Base-by-base conservation (phyloP, 306 rosid genomes). In the Hippophae tibetana region DNA sequence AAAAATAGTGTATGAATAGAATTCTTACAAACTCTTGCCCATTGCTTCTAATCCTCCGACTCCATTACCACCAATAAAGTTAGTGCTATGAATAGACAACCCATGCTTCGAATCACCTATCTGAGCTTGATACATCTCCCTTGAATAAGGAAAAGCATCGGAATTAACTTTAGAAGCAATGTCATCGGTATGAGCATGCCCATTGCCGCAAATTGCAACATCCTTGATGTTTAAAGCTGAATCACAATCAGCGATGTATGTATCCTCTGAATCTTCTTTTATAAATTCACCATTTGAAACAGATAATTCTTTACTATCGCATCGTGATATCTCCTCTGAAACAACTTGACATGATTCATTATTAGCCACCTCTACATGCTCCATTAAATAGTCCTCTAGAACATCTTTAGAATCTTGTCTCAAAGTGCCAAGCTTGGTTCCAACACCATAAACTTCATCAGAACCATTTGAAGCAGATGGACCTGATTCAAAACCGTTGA, bases 41-140 rank as follows among this genome's bases (percentile, higher is more conserved):
- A 64, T 60, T 47, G 71, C 67, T 70, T 68, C 76, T 61, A 75
- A 43, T 61, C 68, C 71, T 69, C 58, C 55, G 43, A 51, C 60
- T 75, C 78, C 83, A 26, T 73, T 86, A 58, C 76, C 87, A 31
- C 69, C 65, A 27, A 59, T 74, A 50, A 62, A 65, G 67, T 77
- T 75, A 11, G 70, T n/a, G 51, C 54, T 60, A 2, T 50, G 31
- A 26, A 46, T 56, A 42, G 47, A 76, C 43, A 52, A 53, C 38
- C 65, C 57, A 40, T 50, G 14, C 71, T 71, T 76, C 64, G 31
- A 55, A 46, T 58, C 56, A 52, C 54, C 71, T 43, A 40, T 64
- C 60, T 67, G 74, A 47, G 65, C 74, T 4, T 72, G 65, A 47
- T 77, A 60, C 52, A 60, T 67, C 64, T 65, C 56, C 10, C 64